Evolutionary conservation across 495 filamentous ascomycete species (phyloP), one percentile per base, ranked within the genome.

Genomic region (Lasiosphaeria ovina): DNA sequence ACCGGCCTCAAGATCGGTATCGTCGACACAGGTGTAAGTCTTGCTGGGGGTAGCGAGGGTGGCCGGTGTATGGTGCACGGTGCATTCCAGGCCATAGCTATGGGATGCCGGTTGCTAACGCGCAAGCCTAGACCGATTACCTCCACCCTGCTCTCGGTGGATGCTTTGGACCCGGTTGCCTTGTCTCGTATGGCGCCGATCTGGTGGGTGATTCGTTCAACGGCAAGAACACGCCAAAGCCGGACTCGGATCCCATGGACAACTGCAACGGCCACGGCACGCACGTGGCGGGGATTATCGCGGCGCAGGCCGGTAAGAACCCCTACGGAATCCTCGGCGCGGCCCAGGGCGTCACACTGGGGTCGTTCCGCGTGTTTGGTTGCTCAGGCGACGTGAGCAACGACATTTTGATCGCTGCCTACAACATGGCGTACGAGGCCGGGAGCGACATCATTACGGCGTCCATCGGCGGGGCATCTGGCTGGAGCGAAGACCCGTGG

Each of bases 371-470:
- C 44, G 81, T 85, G 24, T 80, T 84, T 57, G 81, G 82, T 57
- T 84, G 80, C 69, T 58, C 55, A 12, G 73, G 74, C 36, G 65
- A 74, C 35, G 79, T 77, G 32, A 73, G 69, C 40, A 80, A 81
- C 59, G 82, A 84, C 66, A 74, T 82, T 16, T 66, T 85, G 65
- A 82, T 84, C 35, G 74, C 74, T 11, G 83, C 83, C 6, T 85
- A 83, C 61, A 77, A 81, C 66, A 74, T 72, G 71, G 83, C 83
- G 4, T 85, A 78, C 60, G 78, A 85, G 63, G 82, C 72, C 48
- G 82, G 82, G 11, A 80, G 78, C 35, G 81, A 85, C 65, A 77
- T 86, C 62, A 86, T 86, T 64, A 82, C 83, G 33, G 81, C 81
- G 10, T 85, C 82, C 6, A 79, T 86, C 51, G 83, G 83, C n/a